Evolutionary conservation across 495 filamentous ascomycete species (phyloP).

Genomic region (Trichoderma asperelloides): DNA sequence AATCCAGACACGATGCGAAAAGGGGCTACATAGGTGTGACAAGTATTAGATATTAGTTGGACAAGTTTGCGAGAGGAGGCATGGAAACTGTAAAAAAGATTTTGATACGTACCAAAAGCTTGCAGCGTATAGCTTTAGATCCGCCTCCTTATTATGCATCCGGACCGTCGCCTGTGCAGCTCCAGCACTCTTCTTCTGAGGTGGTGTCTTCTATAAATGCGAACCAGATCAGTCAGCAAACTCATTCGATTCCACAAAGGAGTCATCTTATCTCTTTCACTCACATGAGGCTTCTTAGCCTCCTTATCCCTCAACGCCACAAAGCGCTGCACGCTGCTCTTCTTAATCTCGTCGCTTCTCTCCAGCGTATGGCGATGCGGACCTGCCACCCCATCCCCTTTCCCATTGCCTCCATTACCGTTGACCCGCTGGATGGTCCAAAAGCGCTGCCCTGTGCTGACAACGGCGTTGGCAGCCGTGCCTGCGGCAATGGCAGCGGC

Average conservation of each 20-base stretch:
- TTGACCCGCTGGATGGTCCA: conserved; percentile 72
- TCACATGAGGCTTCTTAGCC: conserved; percentile 53
- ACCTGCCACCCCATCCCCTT: conserved; percentile 54
- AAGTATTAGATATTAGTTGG: too few relatives aligned
- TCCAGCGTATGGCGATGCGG: conserved; percentile 67
- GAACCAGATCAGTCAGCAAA: background rate
- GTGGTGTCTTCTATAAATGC: conserved; percentile 44
- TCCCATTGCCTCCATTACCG: conserved; percentile 67
- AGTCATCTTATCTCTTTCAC: background rate
- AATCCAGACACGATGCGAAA: conserved; percentile 94
- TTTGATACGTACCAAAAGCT: conserved; percentile 70
- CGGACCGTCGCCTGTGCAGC: conserved; percentile 63
- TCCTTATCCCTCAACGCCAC: conserved; percentile 60
- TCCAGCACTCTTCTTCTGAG: conserved; percentile 83
- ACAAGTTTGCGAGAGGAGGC: too few relatives aligned
- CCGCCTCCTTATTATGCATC: conserved; percentile 58
- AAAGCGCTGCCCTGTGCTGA: conserved; percentile 44
- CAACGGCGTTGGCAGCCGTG: conserved; percentile 14
- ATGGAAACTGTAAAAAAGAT: too few relatives aligned
- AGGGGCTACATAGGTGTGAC: conserved; percentile 33
- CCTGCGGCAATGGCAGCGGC: conserved; percentile 16
- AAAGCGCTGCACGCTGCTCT: conserved; percentile 66
- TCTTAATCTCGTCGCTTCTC: conserved; percentile 79
- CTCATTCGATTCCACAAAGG: background rate
- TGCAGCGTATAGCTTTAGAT: conserved; percentile 76